Conservation (phyloP, 306 rosid species). For the Inga laurina region DNA sequence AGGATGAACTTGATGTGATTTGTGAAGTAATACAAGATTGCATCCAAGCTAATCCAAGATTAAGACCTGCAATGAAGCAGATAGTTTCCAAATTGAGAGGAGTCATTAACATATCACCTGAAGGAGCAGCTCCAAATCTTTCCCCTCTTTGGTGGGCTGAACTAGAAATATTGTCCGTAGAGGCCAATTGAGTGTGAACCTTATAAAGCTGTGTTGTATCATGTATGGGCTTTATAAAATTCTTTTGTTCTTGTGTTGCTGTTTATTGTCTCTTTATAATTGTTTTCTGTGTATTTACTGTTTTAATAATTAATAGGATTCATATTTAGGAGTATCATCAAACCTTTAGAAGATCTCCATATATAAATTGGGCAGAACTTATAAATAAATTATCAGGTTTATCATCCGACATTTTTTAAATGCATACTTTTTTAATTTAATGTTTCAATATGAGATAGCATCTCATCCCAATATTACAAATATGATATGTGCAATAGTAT, state of each 20-base stretch:
- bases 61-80: conserved; percentile 79
- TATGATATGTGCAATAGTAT: too few species aligned
- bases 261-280: conserved; percentile 28
- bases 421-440: too few species aligned
- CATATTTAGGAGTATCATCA: too few species aligned
- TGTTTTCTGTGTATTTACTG: not conserved
- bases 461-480: too few species aligned
- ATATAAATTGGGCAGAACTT: too few species aligned
- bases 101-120: conserved; percentile 68
- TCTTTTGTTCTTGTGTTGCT: conserved; percentile 29
- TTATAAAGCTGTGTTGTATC: conserved; percentile 20
- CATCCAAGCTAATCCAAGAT: conserved; percentile 57
- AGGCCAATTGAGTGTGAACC: conserved; percentile 52
- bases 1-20: conserved; percentile 68
- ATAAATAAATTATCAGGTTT: too few species aligned
- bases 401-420: too few species aligned
- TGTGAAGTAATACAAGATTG: conserved; percentile 84
- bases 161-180: conserved; percentile 86
- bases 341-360: too few species aligned
- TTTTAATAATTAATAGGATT: too few species aligned
- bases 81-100: conserved; percentile 59
- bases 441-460: too few species aligned
- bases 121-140: conserved; percentile 86
- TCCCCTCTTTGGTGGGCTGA: conserved; percentile 99
- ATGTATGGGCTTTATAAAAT: conserved; percentile 34